Evolutionary conservation across 1,284 basidiomycete genomes (phyloP).

Genomic region (Ceratobasidium sp.): DNA sequence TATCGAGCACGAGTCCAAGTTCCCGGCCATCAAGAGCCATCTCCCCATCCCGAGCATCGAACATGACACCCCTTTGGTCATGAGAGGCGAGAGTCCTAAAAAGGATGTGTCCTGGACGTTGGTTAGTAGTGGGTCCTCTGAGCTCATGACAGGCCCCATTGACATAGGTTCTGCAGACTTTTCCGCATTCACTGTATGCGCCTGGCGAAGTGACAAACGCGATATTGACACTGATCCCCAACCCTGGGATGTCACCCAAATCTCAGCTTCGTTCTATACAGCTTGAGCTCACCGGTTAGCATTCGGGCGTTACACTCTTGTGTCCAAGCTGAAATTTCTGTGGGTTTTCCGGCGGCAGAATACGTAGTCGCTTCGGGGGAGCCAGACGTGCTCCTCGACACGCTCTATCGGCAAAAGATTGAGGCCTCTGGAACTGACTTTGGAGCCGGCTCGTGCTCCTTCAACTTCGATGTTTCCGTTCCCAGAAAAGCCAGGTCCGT

Average conservation of each 20-base stretch:
- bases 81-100: conserved; percentile 29
- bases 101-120: conserved; percentile 29
- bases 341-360: conserved; percentile 9
- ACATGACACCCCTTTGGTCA: conserved; percentile 15
- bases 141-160: not conserved
- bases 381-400: conserved; percentile 37
- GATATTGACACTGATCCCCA: conserved; percentile 17
- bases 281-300: conserved; percentile 36
- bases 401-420: conserved; percentile 31
- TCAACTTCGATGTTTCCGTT: conserved; percentile 27
- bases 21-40: conserved; percentile 35
- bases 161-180: not conserved
- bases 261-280: conserved; percentile 32
- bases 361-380: conserved; percentile 40
- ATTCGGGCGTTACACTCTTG: not conserved
- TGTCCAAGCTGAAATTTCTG: conserved; percentile 24
- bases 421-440: conserved; percentile 7
- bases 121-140: not conserved
- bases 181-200: conserved; percentile 38
- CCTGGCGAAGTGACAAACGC: conserved; percentile 21
- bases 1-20: conserved; percentile 34
- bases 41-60: conserved; percentile 22
- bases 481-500: conserved; percentile 34
- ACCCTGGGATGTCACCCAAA: conserved; percentile 25
- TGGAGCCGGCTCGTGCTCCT: not conserved